A percentile compares a stretch with the other conserved stretches of the same genome.
Evolutionary conservation across 768 basidiomycete genomes (phyloP).

Genomic region (Tylopilus felleus): DNA sequence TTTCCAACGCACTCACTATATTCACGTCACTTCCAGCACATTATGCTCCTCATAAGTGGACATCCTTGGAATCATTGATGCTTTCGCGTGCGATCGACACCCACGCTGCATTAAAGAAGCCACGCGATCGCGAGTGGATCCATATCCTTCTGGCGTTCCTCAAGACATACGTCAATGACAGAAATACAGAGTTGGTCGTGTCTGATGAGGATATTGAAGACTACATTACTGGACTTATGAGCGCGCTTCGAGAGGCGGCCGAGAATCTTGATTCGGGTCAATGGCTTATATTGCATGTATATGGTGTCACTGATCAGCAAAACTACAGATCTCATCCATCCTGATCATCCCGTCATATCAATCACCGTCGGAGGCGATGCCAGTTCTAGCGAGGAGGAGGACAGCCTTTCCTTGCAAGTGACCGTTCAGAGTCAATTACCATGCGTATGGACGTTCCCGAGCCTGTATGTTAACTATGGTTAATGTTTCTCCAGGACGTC

Average conservation of each 20-base stretch:
- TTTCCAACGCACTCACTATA: conserved; percentile 60
- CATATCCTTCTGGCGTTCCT: conserved; percentile 75
- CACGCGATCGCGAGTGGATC: conserved; percentile 76
- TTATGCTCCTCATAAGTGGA: conserved; percentile 80
- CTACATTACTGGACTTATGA: conserved; percentile 52
- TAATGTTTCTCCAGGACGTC: conserved; percentile 45
- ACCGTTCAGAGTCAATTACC: conserved; percentile 65
- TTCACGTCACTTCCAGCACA: conserved; percentile 83
- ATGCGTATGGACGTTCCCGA: conserved; percentile 54
- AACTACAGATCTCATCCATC: conserved; percentile 56
- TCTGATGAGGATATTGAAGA: conserved; percentile 47
- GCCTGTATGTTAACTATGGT: conserved; percentile 6
- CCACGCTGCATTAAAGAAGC: conserved; percentile 52
- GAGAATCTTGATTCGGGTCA: conserved; percentile 54
- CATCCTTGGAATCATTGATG: conserved; percentile 75
- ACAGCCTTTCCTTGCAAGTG: conserved; percentile 62
- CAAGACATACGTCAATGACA: conserved; percentile 58
- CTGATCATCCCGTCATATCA: conserved; percentile 67
- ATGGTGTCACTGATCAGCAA: conserved; percentile 10
- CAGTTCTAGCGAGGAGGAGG: conserved; percentile 52
- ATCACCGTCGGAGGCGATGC: conserved; percentile 49
- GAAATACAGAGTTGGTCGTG: conserved; percentile 50
- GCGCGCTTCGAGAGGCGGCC: conserved; percentile 46
- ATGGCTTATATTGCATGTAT: conserved; percentile 10
- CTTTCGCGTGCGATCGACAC: conserved; percentile 70